phyloP scores from a whole-genome alignment of 805 yeast genomes.

The Kuraishia cidri region DNA sequence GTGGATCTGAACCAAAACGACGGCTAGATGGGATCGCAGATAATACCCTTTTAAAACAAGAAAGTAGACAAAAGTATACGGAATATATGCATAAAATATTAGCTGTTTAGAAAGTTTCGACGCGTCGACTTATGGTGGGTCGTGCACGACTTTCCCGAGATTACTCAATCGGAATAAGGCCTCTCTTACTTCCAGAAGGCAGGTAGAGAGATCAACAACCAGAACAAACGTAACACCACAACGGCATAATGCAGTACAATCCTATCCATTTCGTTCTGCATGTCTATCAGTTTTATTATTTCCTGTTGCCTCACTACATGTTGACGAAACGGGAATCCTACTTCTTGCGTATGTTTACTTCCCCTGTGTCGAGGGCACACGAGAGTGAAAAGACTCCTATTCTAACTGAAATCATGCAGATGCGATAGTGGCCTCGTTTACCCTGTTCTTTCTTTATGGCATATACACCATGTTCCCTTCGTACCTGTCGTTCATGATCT shows the following conservation, averaged over 20 bases:
- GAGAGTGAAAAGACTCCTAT: too few species aligned
- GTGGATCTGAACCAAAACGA: constrained; percentile 22
- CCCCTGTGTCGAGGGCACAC: too few species aligned
- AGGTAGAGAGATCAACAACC: too few species aligned
- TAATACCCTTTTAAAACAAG: not conserved
- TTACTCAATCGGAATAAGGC: too few species aligned
- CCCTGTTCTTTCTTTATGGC: constrained; percentile 5
- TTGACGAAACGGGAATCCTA: constrained; percentile 33
- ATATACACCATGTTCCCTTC: constrained; percentile 3
- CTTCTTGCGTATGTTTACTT: constrained; percentile 15
- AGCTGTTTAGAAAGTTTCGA: too few species aligned
- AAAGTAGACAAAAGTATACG: not conserved
- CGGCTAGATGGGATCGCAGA: not conserved
- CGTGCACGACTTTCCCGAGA: too few species aligned
- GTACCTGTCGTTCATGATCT: not conserved
- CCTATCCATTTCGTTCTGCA: too few species aligned
- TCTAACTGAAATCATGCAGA: too few species aligned
- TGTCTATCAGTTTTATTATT: constrained; percentile 22
- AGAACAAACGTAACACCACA: too few species aligned
- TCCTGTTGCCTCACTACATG: constrained; percentile 39
- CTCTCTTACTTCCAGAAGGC: too few species aligned
- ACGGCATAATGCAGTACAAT: too few species aligned
- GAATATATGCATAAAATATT: not conserved
- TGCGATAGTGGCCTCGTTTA: constrained; percentile 2
- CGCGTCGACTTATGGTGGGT: too few species aligned